Conservation (phyloP, 148 eudicot genomes). For the Rhododendron kiyosumense region DNA sequence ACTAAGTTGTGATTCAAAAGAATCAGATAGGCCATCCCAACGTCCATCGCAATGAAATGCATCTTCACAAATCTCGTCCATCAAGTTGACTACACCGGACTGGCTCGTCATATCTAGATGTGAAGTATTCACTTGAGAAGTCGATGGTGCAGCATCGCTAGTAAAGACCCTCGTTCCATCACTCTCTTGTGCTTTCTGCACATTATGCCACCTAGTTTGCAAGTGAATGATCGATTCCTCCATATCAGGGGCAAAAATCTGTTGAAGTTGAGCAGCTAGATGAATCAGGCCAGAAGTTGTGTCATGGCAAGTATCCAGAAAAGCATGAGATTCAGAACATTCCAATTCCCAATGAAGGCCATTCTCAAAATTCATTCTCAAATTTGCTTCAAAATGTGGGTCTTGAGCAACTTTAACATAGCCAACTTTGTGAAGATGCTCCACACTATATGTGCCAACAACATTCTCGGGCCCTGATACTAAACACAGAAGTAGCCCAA, state of each 20-base stretch:
- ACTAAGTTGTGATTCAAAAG: slow-evolving; percentile 24
- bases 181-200: slow-evolving; percentile 45
- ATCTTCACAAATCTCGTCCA: slow-evolving; percentile 81
- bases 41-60: slow-evolving; percentile 47
- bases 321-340: slow-evolving; percentile 60
- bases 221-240: slow-evolving; percentile 76
- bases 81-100: slow-evolving; percentile 38
- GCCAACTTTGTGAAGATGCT: slow-evolving; percentile 50
- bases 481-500: slow-evolving; percentile 68
- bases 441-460: slow-evolving; percentile 41
- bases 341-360: slow-evolving; percentile 67
- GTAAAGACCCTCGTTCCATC: slow-evolving; percentile 23
- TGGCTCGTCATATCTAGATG: slow-evolving; percentile 31
- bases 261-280: slow-evolving; percentile 79
- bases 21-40: slow-evolving; percentile 22
- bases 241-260: slow-evolving; percentile 85
- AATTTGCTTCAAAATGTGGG: slow-evolving; percentile 49
- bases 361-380: slow-evolving; percentile 45
- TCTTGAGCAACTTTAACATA: slow-evolving; percentile 79
- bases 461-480: slow-evolving; percentile 27
- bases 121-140: slow-evolving; percentile 32
- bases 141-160: slow-evolving; percentile 29
- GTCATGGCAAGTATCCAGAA: slow-evolving; percentile 81
- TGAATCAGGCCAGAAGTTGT: slow-evolving; percentile 62
- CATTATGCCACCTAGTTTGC: slow-evolving; percentile 82